Percentiles rank a stretch among this genome's conserved stretches.
Evolutionary conservation across 352 stramenopile species (phyloP).

Genomic region (Globisporangium camurandrum): DNA sequence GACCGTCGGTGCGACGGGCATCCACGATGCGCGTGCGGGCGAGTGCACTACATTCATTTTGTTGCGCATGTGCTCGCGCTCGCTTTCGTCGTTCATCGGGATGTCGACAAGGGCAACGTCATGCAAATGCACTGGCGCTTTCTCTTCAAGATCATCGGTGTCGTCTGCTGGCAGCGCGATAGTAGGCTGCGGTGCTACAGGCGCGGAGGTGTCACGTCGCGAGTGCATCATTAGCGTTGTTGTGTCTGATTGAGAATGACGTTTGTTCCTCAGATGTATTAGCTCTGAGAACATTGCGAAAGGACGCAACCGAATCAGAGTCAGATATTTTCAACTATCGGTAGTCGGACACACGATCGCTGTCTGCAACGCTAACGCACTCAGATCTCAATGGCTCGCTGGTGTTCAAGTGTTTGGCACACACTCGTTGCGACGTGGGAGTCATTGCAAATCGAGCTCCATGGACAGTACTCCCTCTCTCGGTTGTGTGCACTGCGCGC

Average conservation of each 20-base stretch:
- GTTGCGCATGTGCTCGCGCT: background rate
- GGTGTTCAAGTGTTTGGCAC: too few species aligned
- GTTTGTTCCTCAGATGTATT: too few species aligned
- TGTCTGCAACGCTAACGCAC: too few species aligned
- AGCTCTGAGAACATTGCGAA: too few species aligned
- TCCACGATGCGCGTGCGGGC: conserved; percentile 3
- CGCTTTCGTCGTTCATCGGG: conserved; percentile 8
- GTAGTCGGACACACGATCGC: too few species aligned
- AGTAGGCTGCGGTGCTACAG: background rate
- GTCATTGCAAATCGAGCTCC: conserved; percentile 10
- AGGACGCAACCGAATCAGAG: too few species aligned
- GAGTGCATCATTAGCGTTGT: too few species aligned
- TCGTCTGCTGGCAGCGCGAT: background rate
- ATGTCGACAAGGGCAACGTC: conserved; percentile 7
- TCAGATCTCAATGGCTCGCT: too few species aligned
- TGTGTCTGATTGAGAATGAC: too few species aligned
- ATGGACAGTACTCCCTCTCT: conserved; percentile 13
- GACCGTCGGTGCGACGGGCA: conserved; percentile 3
- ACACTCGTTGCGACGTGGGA: conserved; percentile 6
- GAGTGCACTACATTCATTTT: conserved; percentile 1
- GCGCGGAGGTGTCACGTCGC: conserved; percentile 3
- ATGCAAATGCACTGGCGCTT: background rate
- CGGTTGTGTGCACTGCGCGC: background rate
- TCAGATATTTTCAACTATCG: too few species aligned
- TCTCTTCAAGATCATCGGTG: conserved; percentile 11